Evolutionary conservation across 2,329 filamentous ascomycete genomes (phyloP).

Genomic region (Zymoseptoria ardabiliae): DNA sequence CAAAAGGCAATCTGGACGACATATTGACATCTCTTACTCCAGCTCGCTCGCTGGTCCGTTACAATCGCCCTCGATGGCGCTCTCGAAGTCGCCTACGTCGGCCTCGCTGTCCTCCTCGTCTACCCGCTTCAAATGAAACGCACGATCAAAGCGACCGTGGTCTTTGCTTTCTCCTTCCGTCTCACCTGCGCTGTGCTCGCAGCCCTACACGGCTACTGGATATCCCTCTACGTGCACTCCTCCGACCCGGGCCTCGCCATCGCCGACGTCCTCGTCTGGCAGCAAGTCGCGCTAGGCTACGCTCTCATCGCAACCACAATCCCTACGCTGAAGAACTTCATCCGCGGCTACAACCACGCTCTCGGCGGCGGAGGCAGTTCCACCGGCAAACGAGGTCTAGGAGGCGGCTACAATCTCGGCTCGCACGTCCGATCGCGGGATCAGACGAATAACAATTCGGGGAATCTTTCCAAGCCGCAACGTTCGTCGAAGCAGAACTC

Average conservation of each 20-base stretch:
- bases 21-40: neutral
- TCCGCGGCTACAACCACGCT: slow-evolving; percentile 21
- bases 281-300: slow-evolving; percentile 25
- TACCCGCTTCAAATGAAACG: slow-evolving; percentile 24
- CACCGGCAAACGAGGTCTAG: slow-evolving; percentile 10
- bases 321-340: slow-evolving; percentile 25
- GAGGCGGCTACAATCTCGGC: slow-evolving; percentile 16
- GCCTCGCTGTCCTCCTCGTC: slow-evolving; percentile 20
- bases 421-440: slow-evolving; percentile 9
- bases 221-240: slow-evolving; percentile 15
- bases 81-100: slow-evolving; percentile 22
- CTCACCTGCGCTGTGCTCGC: slow-evolving; percentile 18
- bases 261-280: slow-evolving; percentile 22
- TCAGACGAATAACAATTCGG: slow-evolving; percentile 3
- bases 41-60: slow-evolving; percentile 22
- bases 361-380: slow-evolving; percentile 16
- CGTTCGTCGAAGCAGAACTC: neutral
- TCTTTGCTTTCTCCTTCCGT: slow-evolving; percentile 25
- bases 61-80: slow-evolving; percentile 22
- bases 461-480: neutral
- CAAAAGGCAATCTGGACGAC: neutral
- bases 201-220: slow-evolving; percentile 13
- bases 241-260: slow-evolving; percentile 17
- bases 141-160: slow-evolving; percentile 24
- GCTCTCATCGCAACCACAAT: slow-evolving; percentile 26